These are phyloP conservation scores for Acaromyces ingoldii DNA, from an alignment of 1,284 basidiomycete genomes.

Conservation along the genomic window DNA sequence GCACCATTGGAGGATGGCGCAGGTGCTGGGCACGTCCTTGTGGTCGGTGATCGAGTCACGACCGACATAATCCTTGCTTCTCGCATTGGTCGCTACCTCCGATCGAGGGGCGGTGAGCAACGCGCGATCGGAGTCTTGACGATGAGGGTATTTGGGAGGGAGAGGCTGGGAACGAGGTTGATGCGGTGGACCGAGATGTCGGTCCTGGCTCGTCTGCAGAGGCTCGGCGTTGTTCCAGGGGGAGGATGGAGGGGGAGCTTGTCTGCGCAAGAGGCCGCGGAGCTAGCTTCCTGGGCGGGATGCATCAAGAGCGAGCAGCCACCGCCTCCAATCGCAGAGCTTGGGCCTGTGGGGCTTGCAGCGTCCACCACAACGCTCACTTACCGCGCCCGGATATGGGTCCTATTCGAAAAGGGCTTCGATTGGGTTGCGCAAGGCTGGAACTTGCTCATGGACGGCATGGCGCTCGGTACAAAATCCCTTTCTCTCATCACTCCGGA, in stretches of 20 bases:
- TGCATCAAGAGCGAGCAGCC: no score
- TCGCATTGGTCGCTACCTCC: conserved; percentile 54
- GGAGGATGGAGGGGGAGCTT: not conserved
- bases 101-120: conserved; percentile 8
- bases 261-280: not conserved
- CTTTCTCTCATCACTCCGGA: no score
- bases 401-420: no score
- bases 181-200: conserved; percentile 45
- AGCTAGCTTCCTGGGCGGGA: no score
- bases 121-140: conserved; percentile 42
- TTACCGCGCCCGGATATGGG: no score
- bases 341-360: no score
- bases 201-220: not conserved
- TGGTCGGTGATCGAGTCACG: conserved; percentile 84
- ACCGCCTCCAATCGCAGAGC: no score
- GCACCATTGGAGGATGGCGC: conserved; percentile 60
- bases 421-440: conserved; percentile 4
- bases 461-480: conserved; percentile 1
- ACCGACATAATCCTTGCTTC: conserved; percentile 85
- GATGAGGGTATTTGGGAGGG: conserved; percentile 42
- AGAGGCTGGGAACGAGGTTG: conserved; percentile 42
- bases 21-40: conserved; percentile 56
- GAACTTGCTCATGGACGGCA: conserved; percentile 1
- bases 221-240: not conserved
- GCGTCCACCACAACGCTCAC: no score